Base-by-base conservation (phyloP, 1,284 basidiomycete species). In the Ceratobasidium sp. region DNA sequence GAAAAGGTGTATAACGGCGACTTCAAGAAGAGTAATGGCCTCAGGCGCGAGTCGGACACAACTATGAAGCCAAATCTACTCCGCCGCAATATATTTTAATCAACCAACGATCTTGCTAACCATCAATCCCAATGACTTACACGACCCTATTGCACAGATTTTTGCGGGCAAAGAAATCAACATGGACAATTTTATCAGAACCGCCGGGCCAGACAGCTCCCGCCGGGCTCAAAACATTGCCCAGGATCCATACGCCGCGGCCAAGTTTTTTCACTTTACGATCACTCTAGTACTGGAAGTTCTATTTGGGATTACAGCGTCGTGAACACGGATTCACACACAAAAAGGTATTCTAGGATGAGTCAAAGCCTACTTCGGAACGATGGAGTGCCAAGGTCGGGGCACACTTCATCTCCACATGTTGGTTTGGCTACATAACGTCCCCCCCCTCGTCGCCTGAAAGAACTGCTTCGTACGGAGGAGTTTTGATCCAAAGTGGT, bases 191-290 rank as follows among this genome's bases (percentile, higher is more conserved):
- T 87, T 87, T 73, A 54, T 77, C 0, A 42, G 77, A 2, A 80
- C 80, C 7, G 28, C 77, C 4, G 86, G 84, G 0, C 86, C 85
- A 0, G 81, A 81, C 26, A 79, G 69, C 2, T 75, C 80, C 0
- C 15, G 83, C 57, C 80, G 83, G 0, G 82, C 83, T 1, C 7
- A 68, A 0, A 87, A 85, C 59, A 83, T 87, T 6, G 83, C 86
- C 0, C 12, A 38, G 0, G 84, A 89, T 81, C 85, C 86, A 17
- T 87, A 82, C 77, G 85, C 85, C 0, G 82, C 85, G 0, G 83
- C 85, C 0, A 81, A 84, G 61, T 88, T 84, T 75, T 88, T 86
- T 73, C 83, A 87, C 56, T 84, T 86, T 64, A 81, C 84, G 0
- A 84, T 89, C 4, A 23, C 79, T 0, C 77, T 80, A 0, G 81